A percentile compares a stretch with the other conserved stretches of the same genome.
These are phyloP conservation scores for Ochromonas danica DNA, from an alignment of 108 stramenopile genomes.

Conservation along the genomic window DNA sequence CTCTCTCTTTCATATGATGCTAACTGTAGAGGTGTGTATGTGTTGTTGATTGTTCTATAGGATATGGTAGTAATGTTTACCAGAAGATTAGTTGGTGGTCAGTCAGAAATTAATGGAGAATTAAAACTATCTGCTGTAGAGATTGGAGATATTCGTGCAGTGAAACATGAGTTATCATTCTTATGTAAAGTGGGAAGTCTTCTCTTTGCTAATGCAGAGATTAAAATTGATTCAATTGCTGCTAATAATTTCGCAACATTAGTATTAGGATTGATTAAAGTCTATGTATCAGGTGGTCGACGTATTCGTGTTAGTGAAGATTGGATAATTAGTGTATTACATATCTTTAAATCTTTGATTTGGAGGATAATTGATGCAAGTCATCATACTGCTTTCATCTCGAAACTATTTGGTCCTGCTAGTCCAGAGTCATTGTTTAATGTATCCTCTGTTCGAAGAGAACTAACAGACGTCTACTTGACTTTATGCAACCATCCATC, in stretches of 20 bases:
- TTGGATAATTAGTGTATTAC: constrained; percentile 6
- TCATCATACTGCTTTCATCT: constrained; percentile 11
- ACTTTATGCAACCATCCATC: constrained; percentile 9
- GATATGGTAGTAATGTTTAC: too few relatives aligned
- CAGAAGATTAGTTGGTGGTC: too few relatives aligned
- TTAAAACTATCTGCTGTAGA: neutral
- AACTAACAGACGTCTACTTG: neutral
- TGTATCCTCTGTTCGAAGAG: neutral
- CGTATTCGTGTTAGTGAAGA: neutral
- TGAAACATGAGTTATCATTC: neutral
- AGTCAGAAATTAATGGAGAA: too few relatives aligned
- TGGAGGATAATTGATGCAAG: neutral
- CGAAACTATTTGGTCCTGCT: constrained; percentile 24
- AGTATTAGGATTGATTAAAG: neutral
- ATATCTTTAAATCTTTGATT: neutral
- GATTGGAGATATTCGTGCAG: neutral
- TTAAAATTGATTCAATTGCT: neutral
- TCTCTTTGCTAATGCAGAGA: neutral
- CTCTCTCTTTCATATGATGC: too few relatives aligned
- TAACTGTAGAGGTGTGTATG: too few relatives aligned
- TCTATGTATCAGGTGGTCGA: neutral
- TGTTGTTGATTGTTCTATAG: too few relatives aligned
- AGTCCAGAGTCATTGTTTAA: constrained; percentile 13
- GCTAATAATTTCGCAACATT: constrained; percentile 21
- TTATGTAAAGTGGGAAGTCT: neutral